These are phyloP conservation scores for Exophiala calicioides DNA, from an alignment of 2,329 filamentous ascomycete species.

Conservation along the genomic window DNA sequence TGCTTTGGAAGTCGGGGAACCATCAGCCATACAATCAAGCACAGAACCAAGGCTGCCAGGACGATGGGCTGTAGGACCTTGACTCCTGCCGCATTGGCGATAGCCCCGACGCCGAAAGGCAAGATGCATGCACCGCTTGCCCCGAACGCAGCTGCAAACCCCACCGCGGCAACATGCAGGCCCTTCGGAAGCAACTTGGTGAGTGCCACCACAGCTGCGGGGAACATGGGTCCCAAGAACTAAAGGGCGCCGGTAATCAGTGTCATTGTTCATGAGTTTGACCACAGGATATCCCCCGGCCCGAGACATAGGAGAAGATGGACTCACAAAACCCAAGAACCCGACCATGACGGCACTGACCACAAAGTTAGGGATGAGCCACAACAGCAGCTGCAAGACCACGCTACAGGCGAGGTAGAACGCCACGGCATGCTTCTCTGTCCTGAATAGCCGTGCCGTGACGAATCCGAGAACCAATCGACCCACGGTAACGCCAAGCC, in stretches of 20 bases:
- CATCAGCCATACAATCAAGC: constrained; percentile 24
- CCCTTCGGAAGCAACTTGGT: constrained; percentile 28
- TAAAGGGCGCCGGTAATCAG: no score
- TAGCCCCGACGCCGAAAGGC: constrained; percentile 42
- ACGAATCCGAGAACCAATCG: constrained; percentile 70
- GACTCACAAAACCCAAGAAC: constrained; percentile 71
- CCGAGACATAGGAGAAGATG: no score
- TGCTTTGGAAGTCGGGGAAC: constrained; percentile 27
- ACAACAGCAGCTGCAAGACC: constrained; percentile 70
- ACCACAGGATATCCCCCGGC: no score
- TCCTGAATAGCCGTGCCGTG: constrained; percentile 67
- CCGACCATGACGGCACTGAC: constrained; percentile 70
- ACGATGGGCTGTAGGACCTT: constrained; percentile 59
- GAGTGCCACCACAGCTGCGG: constrained; percentile 41
- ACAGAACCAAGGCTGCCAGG: constrained; percentile 36
- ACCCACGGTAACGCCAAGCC: constrained; percentile 75
- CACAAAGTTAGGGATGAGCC: constrained; percentile 72
- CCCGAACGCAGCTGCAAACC: constrained; percentile 68
- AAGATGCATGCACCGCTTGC: constrained; percentile 61
- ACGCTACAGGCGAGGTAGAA: constrained; percentile 64
- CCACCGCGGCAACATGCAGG: constrained; percentile 26
- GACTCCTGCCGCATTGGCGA: constrained; percentile 55
- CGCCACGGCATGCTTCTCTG: constrained; percentile 62
- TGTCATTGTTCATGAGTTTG: no score
- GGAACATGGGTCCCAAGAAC: constrained; percentile 76